phyloP scores from a whole-genome alignment of 495 filamentous ascomycete species.

The Aspergillus funiculosus region DNA sequence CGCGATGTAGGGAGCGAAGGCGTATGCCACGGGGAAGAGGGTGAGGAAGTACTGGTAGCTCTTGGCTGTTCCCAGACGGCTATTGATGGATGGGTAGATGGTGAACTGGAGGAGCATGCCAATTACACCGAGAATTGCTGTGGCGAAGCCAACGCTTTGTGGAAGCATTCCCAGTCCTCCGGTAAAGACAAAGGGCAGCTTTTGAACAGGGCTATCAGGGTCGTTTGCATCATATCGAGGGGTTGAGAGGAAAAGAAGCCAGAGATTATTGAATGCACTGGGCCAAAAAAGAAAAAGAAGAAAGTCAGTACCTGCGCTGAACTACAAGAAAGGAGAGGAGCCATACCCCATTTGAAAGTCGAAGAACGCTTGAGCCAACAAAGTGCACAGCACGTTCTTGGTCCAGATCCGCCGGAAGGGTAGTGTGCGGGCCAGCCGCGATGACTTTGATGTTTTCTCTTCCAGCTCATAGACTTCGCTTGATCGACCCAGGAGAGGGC shows the following conservation, averaged over 20 bases:
- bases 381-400: slow-evolving; percentile 63
- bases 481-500: slow-evolving; percentile 26
- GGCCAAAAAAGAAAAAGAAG: too few species aligned
- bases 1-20: slow-evolving; percentile 65
- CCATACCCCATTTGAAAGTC: slow-evolving; percentile 62
- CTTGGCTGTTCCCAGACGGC: slow-evolving; percentile 59
- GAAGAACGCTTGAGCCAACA: slow-evolving; percentile 63
- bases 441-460: slow-evolving; percentile 31
- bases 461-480: slow-evolving; percentile 39
- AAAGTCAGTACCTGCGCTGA: too few species aligned
- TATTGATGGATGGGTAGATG: slow-evolving; percentile 65
- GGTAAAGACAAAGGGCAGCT: slow-evolving; percentile 66
- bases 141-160: slow-evolving; percentile 66
- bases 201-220: slow-evolving; percentile 36
- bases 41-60: slow-evolving; percentile 64
- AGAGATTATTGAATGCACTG: slow-evolving; percentile 74
- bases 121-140: slow-evolving; percentile 70
- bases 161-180: slow-evolving; percentile 75
- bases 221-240: slow-evolving; percentile 57
- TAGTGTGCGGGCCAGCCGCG: slow-evolving; percentile 35
- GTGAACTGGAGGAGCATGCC: slow-evolving; percentile 73
- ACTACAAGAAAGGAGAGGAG: too few species aligned
- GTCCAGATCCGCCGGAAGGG: slow-evolving; percentile 76
- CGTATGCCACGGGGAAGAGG: slow-evolving; percentile 70
- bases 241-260: slow-evolving; percentile 79